phyloP scores from a whole-genome alignment of 1,139 yeast species.

The Taphrina flavorubra region DNA sequence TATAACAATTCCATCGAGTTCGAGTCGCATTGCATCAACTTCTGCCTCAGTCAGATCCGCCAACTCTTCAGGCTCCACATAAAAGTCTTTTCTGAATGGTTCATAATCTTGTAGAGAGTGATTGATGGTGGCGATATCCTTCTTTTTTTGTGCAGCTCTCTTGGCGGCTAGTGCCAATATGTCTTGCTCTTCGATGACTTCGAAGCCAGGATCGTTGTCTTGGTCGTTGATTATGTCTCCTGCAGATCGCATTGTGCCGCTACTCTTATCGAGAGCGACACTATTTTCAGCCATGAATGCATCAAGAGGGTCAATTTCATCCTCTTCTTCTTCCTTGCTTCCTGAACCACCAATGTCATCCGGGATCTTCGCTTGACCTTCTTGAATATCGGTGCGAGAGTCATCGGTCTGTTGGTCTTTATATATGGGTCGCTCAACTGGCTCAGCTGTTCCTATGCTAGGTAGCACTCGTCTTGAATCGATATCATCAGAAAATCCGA shows the following conservation, averaged over 20 bases:
- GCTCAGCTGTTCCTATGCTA: background rate
- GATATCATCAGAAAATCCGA: conserved; percentile 4
- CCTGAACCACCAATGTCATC: background rate
- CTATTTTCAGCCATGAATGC: conserved; percentile 50
- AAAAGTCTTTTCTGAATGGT: conserved; percentile 68
- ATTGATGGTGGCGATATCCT: conserved; percentile 56
- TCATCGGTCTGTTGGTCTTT: background rate
- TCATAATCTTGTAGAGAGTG: conserved; percentile 59
- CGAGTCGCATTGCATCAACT: conserved; percentile 60
- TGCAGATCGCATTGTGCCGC: conserved; percentile 43
- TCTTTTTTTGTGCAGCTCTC: conserved; percentile 53
- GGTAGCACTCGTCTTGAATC: background rate
- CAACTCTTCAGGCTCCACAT: conserved; percentile 67
- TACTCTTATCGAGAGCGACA: conserved; percentile 35
- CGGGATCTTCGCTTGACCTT: no score
- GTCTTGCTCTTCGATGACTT: conserved; percentile 48
- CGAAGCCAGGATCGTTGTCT: conserved; percentile 48
- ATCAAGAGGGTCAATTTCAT: conserved; percentile 54
- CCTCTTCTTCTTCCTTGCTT: conserved; percentile 19
- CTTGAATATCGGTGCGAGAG: background rate
- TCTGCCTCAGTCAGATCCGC: conserved; percentile 59
- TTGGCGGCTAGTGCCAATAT: conserved; percentile 50
- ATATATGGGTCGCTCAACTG: background rate
- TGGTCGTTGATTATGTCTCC: conserved; percentile 47
- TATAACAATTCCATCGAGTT: conserved; percentile 68